Base-by-base conservation (phyloP, 768 basidiomycete genomes). In the Clitopilus passeckerianus region DNA sequence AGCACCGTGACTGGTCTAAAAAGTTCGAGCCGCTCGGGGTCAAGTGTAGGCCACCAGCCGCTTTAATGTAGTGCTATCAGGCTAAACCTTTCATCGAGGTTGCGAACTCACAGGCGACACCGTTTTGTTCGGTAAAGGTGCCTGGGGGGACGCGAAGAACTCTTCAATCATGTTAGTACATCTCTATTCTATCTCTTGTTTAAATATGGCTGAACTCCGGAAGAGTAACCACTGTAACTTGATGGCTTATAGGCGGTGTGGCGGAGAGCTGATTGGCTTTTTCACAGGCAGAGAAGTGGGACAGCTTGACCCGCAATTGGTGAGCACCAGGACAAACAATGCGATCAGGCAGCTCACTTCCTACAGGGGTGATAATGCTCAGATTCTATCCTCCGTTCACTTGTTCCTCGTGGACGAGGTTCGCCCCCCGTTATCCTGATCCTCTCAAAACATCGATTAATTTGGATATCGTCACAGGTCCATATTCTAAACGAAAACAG, bases 101-200 rank as follows among this genome's bases (percentile, higher is more conserved):
- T 89, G 86, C 60, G 93, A 97, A 72, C 74, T 97, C 53, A 99
- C 96, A 0, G 97, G 97, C 5, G 96, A 98, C 67, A 96, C 94
- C 5, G 81, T 86, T 4, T 72, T 79, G 15, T 81, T 82, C 59
- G 87, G 88, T 1, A 79, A 78, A 60, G 82, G 83, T 15, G 81
- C 84, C 0, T 90, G 87, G 85, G 84, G 85, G 1, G 87, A 90
- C 43, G 86, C 93, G 1, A 87, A 85, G 66, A 79, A 81, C 59
- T 86, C 93, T 1, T 80, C 85, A 14, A 83, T 98, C 55, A 93
- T 97, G 93, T 91, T 54, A 41, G 82, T 73, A 23, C 7, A 30
- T 30, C 22, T 43, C 54, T 24, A 10, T 18, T 27, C 59, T 50
- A 34, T 27, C 41, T 18, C 23, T 20, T 53, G 50, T 46, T 23